Base-by-base conservation (phyloP, 1,284 basidiomycete species). In the Earliella scabrosa region DNA sequence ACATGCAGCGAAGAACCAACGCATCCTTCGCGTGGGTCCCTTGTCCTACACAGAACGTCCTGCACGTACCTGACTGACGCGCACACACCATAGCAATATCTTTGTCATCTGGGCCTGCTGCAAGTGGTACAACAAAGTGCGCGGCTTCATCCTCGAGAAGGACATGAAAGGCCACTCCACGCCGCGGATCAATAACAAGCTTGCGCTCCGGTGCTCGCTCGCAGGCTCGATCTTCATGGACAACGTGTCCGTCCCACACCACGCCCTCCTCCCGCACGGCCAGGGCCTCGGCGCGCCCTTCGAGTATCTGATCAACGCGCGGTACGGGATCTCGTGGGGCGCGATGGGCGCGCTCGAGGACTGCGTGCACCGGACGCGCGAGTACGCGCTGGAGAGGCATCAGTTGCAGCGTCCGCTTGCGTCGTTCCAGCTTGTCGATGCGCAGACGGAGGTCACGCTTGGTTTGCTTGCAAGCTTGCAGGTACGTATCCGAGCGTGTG, bases 1-100 rank as follows among this genome's bases (percentile, higher is more conserved):
- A 98, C 95, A 0, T 98, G 96, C 95, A 98, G 98, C 69, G n/a
- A n/a, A n/a, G n/a, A n/a, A 87, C 93, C 32, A 97, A 97, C 68
- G 85, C 93, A 0, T 93, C 93, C 13, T 85, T 90, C 47, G 92
- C 93, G 85, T 93, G 75, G 73, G 87, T 82, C n/a, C n/a, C n/a
- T n/a, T n/a, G n/a, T n/a, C n/a, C n/a, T n/a, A n/a, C n/a, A n/a
- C n/a, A n/a, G n/a, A n/a, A n/a, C n/a, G n/a, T n/a, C n/a, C n/a
- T n/a, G n/a, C n/a, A n/a, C n/a, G n/a, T n/a, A n/a, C n/a, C n/a
- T n/a, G 21, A 29, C 11, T 31, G 21, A 34, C 18, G 20, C 38
- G 21, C n/a, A 10, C 18, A 10, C 20, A 35, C 11, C 31, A n/a
- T 39, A 48, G 52, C 2, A 53, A 59, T 40, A 18, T 59, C 13